Evolutionary conservation across 306 rosid species (phyloP).

Genomic region (Luffa acutangula): DNA sequence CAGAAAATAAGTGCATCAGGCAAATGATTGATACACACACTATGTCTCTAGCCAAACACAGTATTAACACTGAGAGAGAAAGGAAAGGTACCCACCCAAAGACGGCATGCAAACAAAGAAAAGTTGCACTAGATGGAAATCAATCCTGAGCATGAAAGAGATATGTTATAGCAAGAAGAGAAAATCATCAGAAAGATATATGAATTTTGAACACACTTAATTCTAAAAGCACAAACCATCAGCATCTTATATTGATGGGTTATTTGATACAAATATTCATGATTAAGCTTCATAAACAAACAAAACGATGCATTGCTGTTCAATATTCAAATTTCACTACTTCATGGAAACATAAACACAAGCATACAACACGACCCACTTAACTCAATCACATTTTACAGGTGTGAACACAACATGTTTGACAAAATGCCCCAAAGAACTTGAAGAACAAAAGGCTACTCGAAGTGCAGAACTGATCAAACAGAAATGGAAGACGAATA

Average conservation of each 20-base stretch:
- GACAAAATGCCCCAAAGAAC: constrained; percentile 24
- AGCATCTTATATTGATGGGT: not conserved
- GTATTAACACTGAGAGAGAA: not conserved
- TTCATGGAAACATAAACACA: not conserved
- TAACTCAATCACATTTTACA: not conserved
- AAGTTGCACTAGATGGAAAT: constrained; percentile 81
- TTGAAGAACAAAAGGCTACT: not conserved
- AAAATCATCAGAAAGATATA: not conserved
- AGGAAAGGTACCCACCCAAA: constrained; percentile 56
- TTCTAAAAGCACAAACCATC: not conserved
- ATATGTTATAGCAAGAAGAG: not conserved
- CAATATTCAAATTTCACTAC: not conserved
- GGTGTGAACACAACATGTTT: constrained; percentile 12
- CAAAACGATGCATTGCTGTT: not conserved
- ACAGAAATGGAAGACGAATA: not conserved
- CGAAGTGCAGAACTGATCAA: not conserved
- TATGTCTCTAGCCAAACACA: not conserved
- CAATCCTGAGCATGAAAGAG: constrained; percentile 51
- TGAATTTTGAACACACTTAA: not conserved
- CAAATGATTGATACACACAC: not conserved
- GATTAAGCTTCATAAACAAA: not conserved
- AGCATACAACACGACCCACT: not conserved
- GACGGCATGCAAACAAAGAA: constrained; percentile 87
- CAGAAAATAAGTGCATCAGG: constrained; percentile 15
- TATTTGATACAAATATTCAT: not conserved